Conservation (phyloP, 495 filamentous ascomycete species). For the Neurospora sublineolata region DNA sequence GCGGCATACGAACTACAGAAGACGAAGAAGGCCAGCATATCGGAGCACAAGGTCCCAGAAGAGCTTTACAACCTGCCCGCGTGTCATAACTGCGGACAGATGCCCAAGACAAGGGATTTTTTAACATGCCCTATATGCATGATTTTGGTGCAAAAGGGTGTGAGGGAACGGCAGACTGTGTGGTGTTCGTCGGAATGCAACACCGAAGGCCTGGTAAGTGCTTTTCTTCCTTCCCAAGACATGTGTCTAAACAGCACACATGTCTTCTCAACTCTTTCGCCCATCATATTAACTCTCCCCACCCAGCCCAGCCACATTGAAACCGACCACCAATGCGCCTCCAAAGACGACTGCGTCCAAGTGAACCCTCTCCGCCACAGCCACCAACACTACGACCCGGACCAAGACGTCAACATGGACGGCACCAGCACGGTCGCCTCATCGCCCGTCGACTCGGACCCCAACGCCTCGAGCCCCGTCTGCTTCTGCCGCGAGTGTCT, state of each 20-base stretch:
- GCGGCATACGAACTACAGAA: slow-evolving; percentile 32
- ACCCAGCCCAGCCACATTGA: slow-evolving; percentile 9
- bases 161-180: slow-evolving; percentile 17
- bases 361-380: background rate
- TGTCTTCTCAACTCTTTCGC: background rate
- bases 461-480: background rate
- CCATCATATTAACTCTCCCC: background rate
- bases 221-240: background rate
- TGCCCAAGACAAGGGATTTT: slow-evolving; percentile 17
- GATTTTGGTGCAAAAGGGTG: slow-evolving; percentile 17
- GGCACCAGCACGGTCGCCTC: slow-evolving; percentile 2
- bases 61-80: slow-evolving; percentile 24
- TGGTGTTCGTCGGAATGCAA: slow-evolving; percentile 37
- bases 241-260: background rate
- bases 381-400: background rate
- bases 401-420: slow-evolving; percentile 1
- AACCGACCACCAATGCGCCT: slow-evolving; percentile 16
- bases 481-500: slow-evolving; percentile 34
- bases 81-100: slow-evolving; percentile 26
- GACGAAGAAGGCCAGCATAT: slow-evolving; percentile 20
- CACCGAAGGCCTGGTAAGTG: slow-evolving; percentile 30
- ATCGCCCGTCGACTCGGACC: background rate
- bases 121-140: slow-evolving; percentile 31
- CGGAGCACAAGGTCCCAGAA: slow-evolving; percentile 14
- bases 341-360: slow-evolving; percentile 12